Percentiles rank a stretch among this genome's conserved stretches.
Conservation (phyloP, 2,329 filamentous ascomycete species). For the Paecilomyces dactylethromorphus region DNA sequence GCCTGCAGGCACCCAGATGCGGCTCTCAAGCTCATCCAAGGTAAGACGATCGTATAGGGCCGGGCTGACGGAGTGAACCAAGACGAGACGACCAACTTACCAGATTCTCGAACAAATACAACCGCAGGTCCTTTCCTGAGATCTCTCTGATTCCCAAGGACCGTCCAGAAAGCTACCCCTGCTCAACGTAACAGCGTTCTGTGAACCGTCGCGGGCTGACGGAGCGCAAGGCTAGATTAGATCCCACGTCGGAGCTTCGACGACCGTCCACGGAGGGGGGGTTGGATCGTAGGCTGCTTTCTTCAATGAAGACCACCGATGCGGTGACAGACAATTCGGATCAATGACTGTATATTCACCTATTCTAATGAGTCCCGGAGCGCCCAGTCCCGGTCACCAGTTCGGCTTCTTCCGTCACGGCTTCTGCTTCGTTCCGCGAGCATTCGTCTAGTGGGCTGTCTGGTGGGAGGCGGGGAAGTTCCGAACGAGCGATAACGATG, state of each 20-base stretch:
- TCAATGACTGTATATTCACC: not conserved
- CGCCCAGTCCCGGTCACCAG: not conserved
- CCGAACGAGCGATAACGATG: not conserved
- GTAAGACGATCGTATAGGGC: constrained; percentile 13
- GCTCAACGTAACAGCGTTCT: not conserved
- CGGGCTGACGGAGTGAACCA: constrained; percentile 9
- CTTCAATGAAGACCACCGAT: not conserved
- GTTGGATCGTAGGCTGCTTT: too few relatives aligned
- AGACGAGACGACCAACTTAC: constrained; percentile 6
- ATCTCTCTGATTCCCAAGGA: not conserved
- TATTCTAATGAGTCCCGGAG: not conserved
- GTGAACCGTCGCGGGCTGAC: not conserved
- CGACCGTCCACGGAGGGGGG: not conserved
- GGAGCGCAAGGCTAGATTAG: not conserved
- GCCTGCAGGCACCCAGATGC: constrained; percentile 4
- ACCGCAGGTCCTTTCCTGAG: not conserved
- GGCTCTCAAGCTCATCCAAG: constrained; percentile 9
- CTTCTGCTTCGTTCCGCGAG: not conserved
- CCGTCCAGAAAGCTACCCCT: not conserved
- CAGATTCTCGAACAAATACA: not conserved
- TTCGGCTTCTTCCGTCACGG: not conserved
- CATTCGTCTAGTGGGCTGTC: not conserved
- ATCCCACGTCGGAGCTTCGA: not conserved
- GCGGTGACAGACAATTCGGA: not conserved
- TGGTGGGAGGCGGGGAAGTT: not conserved